Conservation (phyloP, 805 yeast species). For the Pichia phayaonensis region DNA sequence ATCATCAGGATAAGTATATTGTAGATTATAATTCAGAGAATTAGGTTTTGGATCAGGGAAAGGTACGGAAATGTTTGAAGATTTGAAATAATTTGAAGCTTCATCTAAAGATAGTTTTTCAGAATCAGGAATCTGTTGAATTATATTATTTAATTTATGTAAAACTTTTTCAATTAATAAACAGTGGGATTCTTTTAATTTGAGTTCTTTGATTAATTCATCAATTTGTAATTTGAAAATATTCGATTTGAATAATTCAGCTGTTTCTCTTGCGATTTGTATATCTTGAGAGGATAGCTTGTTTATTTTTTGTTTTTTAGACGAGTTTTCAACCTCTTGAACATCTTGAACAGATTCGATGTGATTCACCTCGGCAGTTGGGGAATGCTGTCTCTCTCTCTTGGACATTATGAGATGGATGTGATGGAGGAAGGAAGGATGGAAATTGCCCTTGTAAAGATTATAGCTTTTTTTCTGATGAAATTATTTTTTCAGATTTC, state of each 20-base stretch:
- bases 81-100: conserved; percentile 46
- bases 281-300: conserved; percentile 68
- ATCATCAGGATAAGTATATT: conserved; percentile 61
- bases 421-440: background rate
- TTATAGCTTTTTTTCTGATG: background rate
- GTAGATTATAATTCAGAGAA: conserved; percentile 58
- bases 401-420: background rate
- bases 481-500: too few species aligned
- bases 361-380: background rate
- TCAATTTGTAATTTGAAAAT: conserved; percentile 94
- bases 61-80: conserved; percentile 49
- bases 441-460: too few species aligned
- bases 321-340: background rate
- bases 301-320: conserved; percentile 10
- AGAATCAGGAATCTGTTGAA: conserved; percentile 56
- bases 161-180: conserved; percentile 63
- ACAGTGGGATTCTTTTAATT: conserved; percentile 62
- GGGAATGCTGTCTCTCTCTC: background rate
- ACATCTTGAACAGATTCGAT: too few species aligned
- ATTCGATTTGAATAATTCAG: conserved; percentile 89
- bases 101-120: conserved; percentile 47
- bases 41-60: conserved; percentile 87
- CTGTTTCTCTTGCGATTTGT: conserved; percentile 87
- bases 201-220: conserved; percentile 76
- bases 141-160: conserved; percentile 62